Percentiles rank a stretch among this genome's conserved stretches.
These are phyloP conservation scores for Mortierella polycephala DNA, from an alignment of 371 early-diverging fungal genomes.

Conservation along the genomic window DNA sequence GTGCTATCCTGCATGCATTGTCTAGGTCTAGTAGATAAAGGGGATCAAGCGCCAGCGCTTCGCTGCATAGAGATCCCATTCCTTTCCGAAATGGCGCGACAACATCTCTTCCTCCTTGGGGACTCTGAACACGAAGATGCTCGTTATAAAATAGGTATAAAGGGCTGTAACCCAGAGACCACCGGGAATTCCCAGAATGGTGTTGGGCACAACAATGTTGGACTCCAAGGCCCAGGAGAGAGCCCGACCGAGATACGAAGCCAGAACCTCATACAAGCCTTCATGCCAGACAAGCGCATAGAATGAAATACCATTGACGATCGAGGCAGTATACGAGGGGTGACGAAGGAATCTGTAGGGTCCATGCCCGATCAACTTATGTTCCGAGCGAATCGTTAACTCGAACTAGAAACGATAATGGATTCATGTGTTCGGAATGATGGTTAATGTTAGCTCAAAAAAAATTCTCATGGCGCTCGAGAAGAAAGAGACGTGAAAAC, in stretches of 20 bases:
- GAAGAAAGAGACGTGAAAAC: background rate
- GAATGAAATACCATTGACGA: background rate
- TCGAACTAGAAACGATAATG: slow-evolving; percentile 8
- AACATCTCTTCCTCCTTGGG: slow-evolving; percentile 10
- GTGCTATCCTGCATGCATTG: too few species aligned
- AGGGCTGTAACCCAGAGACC: too few species aligned
- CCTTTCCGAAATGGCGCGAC: slow-evolving; percentile 8
- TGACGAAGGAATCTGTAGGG: slow-evolving; percentile 32
- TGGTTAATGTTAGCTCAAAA: too few species aligned
- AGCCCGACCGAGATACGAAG: background rate
- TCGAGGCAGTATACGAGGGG: slow-evolving; percentile 20
- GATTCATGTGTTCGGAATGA: too few species aligned
- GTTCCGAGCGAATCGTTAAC: slow-evolving; percentile 18
- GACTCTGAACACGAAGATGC: background rate
- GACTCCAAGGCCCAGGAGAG: too few species aligned
- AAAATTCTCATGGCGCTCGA: too few species aligned
- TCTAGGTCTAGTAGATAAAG: slow-evolving; percentile 5
- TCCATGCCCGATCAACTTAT: slow-evolving; percentile 9
- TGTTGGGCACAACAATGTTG: too few species aligned
- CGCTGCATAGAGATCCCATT: slow-evolving; percentile 11
- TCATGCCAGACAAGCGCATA: background rate
- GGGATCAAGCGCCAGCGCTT: slow-evolving; percentile 22
- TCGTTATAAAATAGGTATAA: too few species aligned
- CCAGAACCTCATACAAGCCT: slow-evolving; percentile 17
- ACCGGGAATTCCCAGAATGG: too few species aligned